Evolutionary conservation across 495 filamentous ascomycete genomes (phyloP).

Genomic region (Viridothelium virens): DNA sequence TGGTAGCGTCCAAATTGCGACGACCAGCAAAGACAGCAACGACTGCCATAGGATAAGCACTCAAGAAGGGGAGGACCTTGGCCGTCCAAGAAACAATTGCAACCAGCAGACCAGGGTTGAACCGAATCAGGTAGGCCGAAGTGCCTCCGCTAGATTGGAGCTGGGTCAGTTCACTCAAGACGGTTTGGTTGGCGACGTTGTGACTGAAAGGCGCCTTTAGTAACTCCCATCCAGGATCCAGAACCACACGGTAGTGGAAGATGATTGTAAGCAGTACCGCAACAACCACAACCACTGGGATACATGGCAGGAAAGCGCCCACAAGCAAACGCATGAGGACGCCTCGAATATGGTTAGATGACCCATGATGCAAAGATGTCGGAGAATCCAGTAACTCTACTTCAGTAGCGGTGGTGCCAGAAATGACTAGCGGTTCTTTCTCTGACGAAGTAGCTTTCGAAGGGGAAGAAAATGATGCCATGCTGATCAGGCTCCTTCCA

Average conservation of each 20-base stretch:
- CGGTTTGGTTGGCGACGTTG: neutral
- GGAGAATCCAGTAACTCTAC: neutral
- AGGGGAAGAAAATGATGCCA: neutral
- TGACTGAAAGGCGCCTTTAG: neutral
- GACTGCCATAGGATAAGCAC: neutral
- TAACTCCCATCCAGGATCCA: slow-evolving; percentile 1
- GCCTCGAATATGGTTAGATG: neutral
- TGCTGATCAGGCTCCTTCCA: neutral
- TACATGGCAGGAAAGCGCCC: slow-evolving; percentile 10
- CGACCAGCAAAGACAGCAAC: slow-evolving; percentile 2
- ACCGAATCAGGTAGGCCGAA: slow-evolving; percentile 4
- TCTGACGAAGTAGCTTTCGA: neutral
- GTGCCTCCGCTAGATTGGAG: slow-evolving; percentile 8
- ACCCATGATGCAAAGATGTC: neutral
- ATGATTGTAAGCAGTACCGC: slow-evolving; percentile 6
- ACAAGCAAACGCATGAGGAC: neutral
- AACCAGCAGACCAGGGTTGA: slow-evolving; percentile 7
- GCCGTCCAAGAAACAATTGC: slow-evolving; percentile 1
- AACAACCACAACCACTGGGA: neutral
- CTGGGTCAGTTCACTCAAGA: neutral
- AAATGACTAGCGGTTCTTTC: neutral
- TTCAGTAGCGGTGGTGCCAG: neutral
- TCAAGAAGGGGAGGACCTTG: slow-evolving; percentile 9
- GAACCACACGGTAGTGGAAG: slow-evolving; percentile 5
- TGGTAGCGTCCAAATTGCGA: slow-evolving; percentile 11